These are phyloP conservation scores for Flagelloscypha sp. DNA, from an alignment of 768 basidiomycete species.

Conservation along the genomic window DNA sequence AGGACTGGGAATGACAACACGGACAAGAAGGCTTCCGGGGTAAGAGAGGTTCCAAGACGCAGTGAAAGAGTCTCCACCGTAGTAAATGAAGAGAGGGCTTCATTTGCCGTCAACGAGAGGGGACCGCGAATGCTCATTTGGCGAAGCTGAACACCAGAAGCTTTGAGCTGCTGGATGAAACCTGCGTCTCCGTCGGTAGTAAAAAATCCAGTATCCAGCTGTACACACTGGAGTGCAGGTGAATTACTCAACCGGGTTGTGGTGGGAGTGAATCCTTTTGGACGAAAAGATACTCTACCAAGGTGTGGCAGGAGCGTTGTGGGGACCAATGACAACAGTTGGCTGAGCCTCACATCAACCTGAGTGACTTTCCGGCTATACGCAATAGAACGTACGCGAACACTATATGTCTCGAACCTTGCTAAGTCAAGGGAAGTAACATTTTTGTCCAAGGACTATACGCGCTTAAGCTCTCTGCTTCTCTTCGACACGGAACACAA, in stretches of 20 bases:
- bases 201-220: constrained; percentile 21
- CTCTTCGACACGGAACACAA: no score
- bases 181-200: constrained; percentile 10
- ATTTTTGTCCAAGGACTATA: background rate
- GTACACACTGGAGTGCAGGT: constrained; percentile 23
- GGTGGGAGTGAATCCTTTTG: no score
- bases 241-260: constrained; percentile 22
- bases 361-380: constrained; percentile 31
- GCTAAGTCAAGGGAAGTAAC: background rate
- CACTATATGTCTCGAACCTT: constrained; percentile 3
- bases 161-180: constrained; percentile 19
- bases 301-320: no score
- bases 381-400: constrained; percentile 15
- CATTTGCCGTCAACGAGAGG: constrained; percentile 20
- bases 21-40: constrained; percentile 25
- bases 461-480: no score
- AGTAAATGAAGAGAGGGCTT: constrained; percentile 23
- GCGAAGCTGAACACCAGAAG: constrained; percentile 19
- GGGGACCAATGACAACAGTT: no score
- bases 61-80: constrained; percentile 30
- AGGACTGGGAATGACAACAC: constrained; percentile 30
- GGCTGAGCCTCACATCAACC: no score
- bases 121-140: constrained; percentile 29
- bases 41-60: constrained; percentile 29
- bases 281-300: no score